A percentile compares a stretch with the other conserved stretches of the same genome.
Conservation (phyloP, 345 rosid species). For the Streptanthus diversifolius region DNA sequence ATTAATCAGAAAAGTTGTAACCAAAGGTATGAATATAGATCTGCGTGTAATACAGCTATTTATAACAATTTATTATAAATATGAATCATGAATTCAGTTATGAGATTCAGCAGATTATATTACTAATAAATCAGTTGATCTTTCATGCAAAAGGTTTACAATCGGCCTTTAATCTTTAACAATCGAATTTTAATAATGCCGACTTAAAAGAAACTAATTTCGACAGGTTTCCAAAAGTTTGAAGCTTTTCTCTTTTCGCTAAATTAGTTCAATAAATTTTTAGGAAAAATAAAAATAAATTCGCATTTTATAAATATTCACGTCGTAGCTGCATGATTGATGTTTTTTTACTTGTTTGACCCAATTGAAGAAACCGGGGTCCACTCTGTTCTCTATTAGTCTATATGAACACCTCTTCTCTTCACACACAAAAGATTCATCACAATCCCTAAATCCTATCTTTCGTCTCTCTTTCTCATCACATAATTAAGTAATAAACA, state of each 20-base stretch:
- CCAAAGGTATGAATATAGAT: no score
- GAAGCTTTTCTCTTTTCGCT: background rate
- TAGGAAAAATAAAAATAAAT: background rate
- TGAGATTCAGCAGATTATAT: no score
- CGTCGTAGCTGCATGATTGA: slow-evolving; percentile 12
- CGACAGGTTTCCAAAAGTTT: background rate
- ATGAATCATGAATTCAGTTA: no score
- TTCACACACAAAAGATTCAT: slow-evolving; percentile 22
- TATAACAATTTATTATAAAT: no score
- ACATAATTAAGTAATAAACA: background rate
- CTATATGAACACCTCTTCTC: slow-evolving; percentile 47
- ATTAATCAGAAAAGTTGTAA: no score
- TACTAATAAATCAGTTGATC: no score
- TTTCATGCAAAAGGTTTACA: no score
- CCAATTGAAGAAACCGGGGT: slow-evolving; percentile 41
- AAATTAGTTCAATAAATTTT: background rate
- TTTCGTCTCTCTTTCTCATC: background rate
- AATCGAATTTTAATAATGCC: background rate
- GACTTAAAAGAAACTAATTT: background rate
- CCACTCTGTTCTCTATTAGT: slow-evolving; percentile 38
- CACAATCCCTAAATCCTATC: background rate
- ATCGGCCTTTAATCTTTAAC: no score
- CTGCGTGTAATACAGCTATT: no score
- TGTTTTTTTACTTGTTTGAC: slow-evolving; percentile 21
- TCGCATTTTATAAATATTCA: background rate